phyloP scores from a whole-genome alignment of 2,329 filamentous ascomycete species.

The Myriosclerotinia curreyana region DNA sequence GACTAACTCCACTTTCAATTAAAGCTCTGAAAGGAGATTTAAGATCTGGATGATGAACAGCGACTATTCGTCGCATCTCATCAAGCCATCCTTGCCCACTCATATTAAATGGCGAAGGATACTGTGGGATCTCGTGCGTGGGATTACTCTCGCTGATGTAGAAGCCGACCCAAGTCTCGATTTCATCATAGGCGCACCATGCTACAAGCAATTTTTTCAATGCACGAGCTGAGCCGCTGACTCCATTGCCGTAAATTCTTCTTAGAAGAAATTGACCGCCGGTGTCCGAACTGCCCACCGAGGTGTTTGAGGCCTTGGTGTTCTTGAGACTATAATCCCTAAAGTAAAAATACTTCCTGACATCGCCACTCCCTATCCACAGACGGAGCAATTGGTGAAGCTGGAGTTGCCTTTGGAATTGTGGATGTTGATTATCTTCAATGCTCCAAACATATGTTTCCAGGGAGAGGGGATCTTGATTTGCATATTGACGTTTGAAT shows the following conservation, averaged over 20 bases:
- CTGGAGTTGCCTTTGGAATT: background rate
- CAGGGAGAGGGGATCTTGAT: too few relatives aligned
- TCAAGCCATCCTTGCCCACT: background rate
- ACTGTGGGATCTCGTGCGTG: background rate
- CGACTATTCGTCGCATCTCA: background rate
- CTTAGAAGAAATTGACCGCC: background rate
- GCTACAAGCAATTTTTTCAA: background rate
- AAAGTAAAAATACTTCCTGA: background rate
- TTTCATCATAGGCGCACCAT: background rate
- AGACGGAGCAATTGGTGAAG: background rate
- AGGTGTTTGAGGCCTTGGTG: background rate
- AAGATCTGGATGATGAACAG: background rate
- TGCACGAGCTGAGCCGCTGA: background rate
- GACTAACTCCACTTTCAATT: background rate
- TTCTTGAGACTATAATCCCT: background rate
- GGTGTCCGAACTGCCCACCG: background rate
- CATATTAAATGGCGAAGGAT: background rate
- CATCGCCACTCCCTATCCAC: background rate
- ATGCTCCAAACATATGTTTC: background rate
- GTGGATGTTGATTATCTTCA: background rate
- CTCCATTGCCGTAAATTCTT: background rate
- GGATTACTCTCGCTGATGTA: background rate
- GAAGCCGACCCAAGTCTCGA: too few relatives aligned
- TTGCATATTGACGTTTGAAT: background rate
- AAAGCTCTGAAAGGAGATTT: background rate